Base-by-base conservation (phyloP, 495 filamentous ascomycete genomes). In the Trichocladium antarcticum region DNA sequence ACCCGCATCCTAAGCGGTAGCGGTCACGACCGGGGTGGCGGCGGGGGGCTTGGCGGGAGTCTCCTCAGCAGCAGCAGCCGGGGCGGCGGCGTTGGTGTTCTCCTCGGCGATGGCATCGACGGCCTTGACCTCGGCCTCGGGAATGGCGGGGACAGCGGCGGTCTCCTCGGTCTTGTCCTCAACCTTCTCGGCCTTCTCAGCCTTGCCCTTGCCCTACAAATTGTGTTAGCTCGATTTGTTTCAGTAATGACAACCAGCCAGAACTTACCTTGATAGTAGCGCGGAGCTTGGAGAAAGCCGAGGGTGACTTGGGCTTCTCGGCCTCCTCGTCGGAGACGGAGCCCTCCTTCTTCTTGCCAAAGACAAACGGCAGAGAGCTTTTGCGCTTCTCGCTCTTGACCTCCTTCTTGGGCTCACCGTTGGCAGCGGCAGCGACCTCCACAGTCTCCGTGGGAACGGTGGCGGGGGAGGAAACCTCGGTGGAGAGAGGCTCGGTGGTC, bases 211-310 rank as follows among this genome's bases (percentile, higher is more conserved):
- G 51, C 61, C 59, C 61, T 50, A 21, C 14, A 8, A 1, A 16
- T 12, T 2, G 14, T 27, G 41, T 50, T 14, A 50, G 48, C 38
- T 6, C 9, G 1, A 20, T 12, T 41, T 5, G 10, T 6, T 22
- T 15, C 2, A 19, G 19, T n/a, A 3, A 27, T 27, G 24, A n/a
- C n/a, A 27, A 27, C 8, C 4, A 15, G 1, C 5, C 3, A 4
- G 11, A 7, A 39, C 48, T 8, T 22, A 50, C 48, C 49, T 62
- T 64, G 54, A 77, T 73, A 46, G 74, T 78, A 55, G 70, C 71
- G 57, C 75, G 74, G 52, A 78, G 62, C 71, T 75, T 76, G 58
- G 74, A 75, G 69, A 78, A 78, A 55, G 67, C 70, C 19, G 68
- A 68, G 37, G 70, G 71, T 20, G 72, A 74, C 65, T 69, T 67